Conservation (phyloP, 306 rosid species). For the Begonia masoniana region DNA sequence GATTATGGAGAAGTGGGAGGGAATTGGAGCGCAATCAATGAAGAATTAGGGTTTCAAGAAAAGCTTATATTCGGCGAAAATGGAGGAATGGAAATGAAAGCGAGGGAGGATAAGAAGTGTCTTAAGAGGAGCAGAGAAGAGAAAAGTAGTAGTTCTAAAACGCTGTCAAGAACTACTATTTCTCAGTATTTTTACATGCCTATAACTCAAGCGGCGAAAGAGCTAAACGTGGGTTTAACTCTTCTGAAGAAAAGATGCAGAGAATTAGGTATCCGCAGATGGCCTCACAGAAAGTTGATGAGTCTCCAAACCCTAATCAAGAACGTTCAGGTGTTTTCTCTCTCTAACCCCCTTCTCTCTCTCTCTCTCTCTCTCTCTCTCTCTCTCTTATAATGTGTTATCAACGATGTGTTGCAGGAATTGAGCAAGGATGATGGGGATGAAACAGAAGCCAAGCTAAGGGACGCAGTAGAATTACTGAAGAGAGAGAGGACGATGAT, state of each 20-base stretch:
- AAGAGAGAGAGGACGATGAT: slow-evolving; percentile 59
- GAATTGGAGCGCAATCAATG: slow-evolving; percentile 17
- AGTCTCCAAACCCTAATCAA: slow-evolving; percentile 69
- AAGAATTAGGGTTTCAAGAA: slow-evolving; percentile 18
- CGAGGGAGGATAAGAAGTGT: slow-evolving; percentile 2
- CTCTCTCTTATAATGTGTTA: background rate
- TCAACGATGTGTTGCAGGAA: slow-evolving; percentile 22
- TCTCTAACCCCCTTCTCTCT: too few species aligned
- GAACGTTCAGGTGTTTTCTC: slow-evolving; percentile 37
- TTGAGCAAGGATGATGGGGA: slow-evolving; percentile 31
- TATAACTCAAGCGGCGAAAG: slow-evolving; percentile 59
- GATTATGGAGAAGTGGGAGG: slow-evolving; percentile 12
- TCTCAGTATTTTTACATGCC: slow-evolving; percentile 75
- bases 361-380: too few species aligned
- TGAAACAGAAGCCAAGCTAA: slow-evolving; percentile 30
- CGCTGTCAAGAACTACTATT: slow-evolving; percentile 30
- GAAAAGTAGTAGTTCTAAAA: slow-evolving; percentile 14
- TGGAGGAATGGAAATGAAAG: background rate
- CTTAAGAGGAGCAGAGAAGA: slow-evolving; percentile 10
- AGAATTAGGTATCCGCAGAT: slow-evolving; percentile 68
- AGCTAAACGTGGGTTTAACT: slow-evolving; percentile 70
- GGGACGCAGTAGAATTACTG: slow-evolving; percentile 33
- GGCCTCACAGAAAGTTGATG: slow-evolving; percentile 86
- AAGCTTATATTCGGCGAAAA: background rate
- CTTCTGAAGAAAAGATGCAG: slow-evolving; percentile 73